Base-by-base conservation (phyloP, 2,329 filamentous ascomycete species). In the Microsporum audouinii region DNA sequence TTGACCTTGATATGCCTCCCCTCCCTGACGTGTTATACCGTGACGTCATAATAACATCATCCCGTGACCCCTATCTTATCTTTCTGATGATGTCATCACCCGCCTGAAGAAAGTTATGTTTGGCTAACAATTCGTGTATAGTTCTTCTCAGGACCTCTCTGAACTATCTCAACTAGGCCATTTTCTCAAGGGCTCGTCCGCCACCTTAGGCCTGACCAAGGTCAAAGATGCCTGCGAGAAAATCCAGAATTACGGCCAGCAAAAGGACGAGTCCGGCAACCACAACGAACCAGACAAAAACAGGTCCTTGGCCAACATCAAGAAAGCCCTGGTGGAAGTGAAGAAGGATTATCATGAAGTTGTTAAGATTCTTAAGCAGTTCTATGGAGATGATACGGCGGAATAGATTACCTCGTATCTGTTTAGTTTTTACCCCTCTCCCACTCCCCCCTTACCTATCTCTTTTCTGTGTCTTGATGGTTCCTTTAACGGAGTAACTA, bases 161-260 rank as follows among this genome's bases (percentile, higher is more conserved):
- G 79, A 85, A 66, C 84, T 97, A 41, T 95, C 90, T 38, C 81
- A 83, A 59, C 85, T 96, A 36, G 94, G 94, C 47, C 94, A 99
- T 77, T 99, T 96, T 78, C 82, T 99, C 67, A 99, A 99, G 77
- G 94, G 94, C 63, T 97, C 92, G 5, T 96, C 92, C 6, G 92
- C 94, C 43, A 96, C 94, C 2, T 82, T 99, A 60, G 94, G 94
- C 53, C 83, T 97, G 60, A 87, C 83, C 69, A 95, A 95, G 74
- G 88, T 99, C 69, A 89, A 90, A 73, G 91, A 96, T 70, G 87
- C 85, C 64, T 99, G 94, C 77, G 91, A 97, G 77, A 91, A 95
- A 80, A 96, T 99, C 69, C 92, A 99, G 75, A 88, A 95, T 71
- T 95, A 86, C 72, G 92, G 92, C 66, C 88, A 88, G 69, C 80